phyloP scores from a whole-genome alignment of 2,329 filamentous ascomycete species.

The Penicillium sp. region DNA sequence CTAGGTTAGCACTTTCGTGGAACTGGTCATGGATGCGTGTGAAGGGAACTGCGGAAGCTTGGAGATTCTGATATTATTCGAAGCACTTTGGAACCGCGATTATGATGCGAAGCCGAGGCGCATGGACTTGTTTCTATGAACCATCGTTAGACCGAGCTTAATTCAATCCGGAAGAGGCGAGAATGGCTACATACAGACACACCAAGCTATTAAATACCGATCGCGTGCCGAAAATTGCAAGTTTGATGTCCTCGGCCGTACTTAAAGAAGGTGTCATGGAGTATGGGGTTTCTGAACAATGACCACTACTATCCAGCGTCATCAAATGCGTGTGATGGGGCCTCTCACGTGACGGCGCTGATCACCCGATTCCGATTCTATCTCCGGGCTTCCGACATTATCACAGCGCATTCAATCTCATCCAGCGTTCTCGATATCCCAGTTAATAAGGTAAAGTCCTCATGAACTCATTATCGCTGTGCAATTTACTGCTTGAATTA shows the following conservation, averaged over 20 bases:
- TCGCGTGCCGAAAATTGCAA: neutral
- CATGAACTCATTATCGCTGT: neutral
- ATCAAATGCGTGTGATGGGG: neutral
- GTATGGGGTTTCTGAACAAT: neutral
- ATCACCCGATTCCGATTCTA: neutral
- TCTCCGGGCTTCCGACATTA: neutral
- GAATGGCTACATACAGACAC: neutral
- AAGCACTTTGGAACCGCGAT: neutral
- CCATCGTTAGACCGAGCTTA: neutral
- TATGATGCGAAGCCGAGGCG: neutral
- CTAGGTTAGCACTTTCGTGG: neutral
- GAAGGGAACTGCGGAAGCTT: neutral
- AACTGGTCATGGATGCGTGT: neutral
- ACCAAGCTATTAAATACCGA: neutral
- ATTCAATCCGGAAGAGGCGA: neutral
- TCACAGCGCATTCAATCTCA: neutral
- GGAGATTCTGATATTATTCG: neutral
- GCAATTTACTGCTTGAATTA: neutral
- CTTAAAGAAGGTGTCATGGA: neutral
- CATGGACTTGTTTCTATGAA: neutral
- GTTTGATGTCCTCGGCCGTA: neutral
- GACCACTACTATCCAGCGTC: neutral
- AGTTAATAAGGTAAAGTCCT: slow-evolving; percentile 7
- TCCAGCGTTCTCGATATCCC: neutral
- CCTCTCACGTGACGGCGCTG: neutral